phyloP scores from a whole-genome alignment of 805 yeast genomes.

The Candida sonorensis region DNA sequence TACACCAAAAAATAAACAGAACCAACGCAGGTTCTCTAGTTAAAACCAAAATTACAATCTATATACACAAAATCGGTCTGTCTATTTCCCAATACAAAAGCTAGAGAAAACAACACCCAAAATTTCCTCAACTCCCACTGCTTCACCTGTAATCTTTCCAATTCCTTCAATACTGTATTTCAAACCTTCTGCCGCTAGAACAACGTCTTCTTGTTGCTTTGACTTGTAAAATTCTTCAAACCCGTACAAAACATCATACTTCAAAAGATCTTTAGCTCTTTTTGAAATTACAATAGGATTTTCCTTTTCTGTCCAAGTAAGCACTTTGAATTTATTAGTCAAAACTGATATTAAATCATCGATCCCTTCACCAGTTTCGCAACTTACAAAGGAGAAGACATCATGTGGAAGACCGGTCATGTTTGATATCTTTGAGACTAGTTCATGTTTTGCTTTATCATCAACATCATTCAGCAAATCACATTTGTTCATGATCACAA shows the following conservation, averaged over 20 bases:
- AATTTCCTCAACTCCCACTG: conserved; percentile 84
- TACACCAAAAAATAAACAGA: too few species aligned
- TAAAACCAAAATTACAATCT: too few species aligned
- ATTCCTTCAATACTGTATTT: conserved; percentile 74
- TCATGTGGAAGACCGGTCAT: conserved; percentile 13
- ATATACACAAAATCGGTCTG: too few species aligned
- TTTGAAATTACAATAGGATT: conserved; percentile 71
- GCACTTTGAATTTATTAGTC: conserved; percentile 36
- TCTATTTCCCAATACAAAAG: conserved; percentile 92
- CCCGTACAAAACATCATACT: conserved; percentile 71
- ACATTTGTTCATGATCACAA: conserved; percentile 51
- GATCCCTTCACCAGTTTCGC: conserved; percentile 50
- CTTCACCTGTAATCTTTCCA: conserved; percentile 87
- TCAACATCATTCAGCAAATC: conserved; percentile 35
- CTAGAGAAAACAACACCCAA: conserved; percentile 85
- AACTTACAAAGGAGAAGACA: conserved; percentile 43
- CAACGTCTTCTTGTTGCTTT: conserved; percentile 57
- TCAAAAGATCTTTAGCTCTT: conserved; percentile 67
- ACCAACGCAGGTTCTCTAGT: too few species aligned
- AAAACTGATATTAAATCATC: conserved; percentile 36
- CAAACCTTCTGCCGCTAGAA: conserved; percentile 73
- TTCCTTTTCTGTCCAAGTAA: conserved; percentile 43
- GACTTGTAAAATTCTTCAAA: conserved; percentile 53
- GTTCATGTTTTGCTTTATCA: too few species aligned
- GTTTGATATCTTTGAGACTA: too few species aligned